phyloP scores from a whole-genome alignment of 1,139 yeast genomes.

The Neolecta irregularis region DNA sequence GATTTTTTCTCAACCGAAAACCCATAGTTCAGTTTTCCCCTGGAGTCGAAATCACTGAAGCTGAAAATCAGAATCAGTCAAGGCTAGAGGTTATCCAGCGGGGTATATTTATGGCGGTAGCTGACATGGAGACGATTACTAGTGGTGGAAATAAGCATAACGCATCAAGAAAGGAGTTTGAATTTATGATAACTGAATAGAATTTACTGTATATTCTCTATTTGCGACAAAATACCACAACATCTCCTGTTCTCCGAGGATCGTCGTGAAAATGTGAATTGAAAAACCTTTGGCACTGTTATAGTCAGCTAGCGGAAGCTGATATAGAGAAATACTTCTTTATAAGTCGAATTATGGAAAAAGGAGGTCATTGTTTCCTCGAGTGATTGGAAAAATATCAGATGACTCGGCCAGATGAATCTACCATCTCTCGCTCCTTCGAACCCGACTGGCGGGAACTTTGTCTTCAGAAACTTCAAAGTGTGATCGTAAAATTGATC shows the following conservation, averaged over 20 bases:
- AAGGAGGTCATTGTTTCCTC: conserved; percentile 40
- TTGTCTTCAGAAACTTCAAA: conserved; percentile 31
- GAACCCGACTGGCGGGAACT: conserved; percentile 28
- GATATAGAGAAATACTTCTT: conserved; percentile 4
- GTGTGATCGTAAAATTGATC: conserved; percentile 69
- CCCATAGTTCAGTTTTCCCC: neutral
- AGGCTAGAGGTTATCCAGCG: no score
- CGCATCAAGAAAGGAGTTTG: no score
- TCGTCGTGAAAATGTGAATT: conserved; percentile 86
- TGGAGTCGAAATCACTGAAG: no score
- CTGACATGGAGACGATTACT: no score
- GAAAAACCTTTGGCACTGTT: conserved; percentile 38
- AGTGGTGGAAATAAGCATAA: no score
- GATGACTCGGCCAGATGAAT: conserved; percentile 53
- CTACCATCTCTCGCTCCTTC: conserved; percentile 21
- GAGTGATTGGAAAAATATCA: conserved; percentile 62
- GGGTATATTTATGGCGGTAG: no score
- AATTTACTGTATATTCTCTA: no score
- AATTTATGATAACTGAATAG: no score
- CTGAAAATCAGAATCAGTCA: no score
- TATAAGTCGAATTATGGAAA: conserved; percentile 20
- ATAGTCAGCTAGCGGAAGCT: neutral
- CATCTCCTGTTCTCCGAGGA: conserved; percentile 58
- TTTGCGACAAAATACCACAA: conserved; percentile 40
- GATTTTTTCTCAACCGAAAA: conserved; percentile 1